Evolutionary conservation across 2,329 filamentous ascomycete genomes (phyloP).

Genomic region (Orbilia quercus): DNA sequence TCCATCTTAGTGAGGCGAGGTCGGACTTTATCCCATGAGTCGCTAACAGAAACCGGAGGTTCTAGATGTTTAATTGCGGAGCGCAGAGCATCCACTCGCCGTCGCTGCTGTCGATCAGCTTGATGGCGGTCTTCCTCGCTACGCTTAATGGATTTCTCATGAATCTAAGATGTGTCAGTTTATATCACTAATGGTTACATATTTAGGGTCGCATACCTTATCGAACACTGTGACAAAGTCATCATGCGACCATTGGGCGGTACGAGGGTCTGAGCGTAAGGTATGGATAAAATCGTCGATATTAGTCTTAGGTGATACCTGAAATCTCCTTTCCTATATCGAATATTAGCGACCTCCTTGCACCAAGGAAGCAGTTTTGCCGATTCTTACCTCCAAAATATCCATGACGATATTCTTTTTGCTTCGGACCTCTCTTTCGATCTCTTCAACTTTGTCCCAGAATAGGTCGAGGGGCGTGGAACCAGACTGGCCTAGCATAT

Average conservation of each 20-base stretch:
- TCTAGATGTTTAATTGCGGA: constrained; percentile 89
- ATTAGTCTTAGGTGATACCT: constrained; percentile 85
- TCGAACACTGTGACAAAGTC: constrained; percentile 84
- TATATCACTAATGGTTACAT: constrained; percentile 20
- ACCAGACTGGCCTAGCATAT: constrained; percentile 83
- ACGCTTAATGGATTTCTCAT: constrained; percentile 84
- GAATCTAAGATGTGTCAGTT: constrained; percentile 67
- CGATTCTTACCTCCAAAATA: constrained; percentile 79
- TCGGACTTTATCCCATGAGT: constrained; percentile 90
- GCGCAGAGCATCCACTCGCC: constrained; percentile 84
- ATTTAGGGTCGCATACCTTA: constrained; percentile 65
- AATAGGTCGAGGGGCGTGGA: constrained; percentile 91
- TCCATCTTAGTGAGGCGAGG: constrained; percentile 80
- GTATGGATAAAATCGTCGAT: constrained; percentile 87
- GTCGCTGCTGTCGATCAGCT: constrained; percentile 84
- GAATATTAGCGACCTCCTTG: constrained; percentile 30
- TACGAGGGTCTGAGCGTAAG: constrained; percentile 86
- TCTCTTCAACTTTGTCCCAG: constrained; percentile 94
- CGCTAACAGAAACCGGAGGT: constrained; percentile 78
- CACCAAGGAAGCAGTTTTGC: background rate
- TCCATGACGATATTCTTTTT: constrained; percentile 86
- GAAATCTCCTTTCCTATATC: constrained; percentile 84
- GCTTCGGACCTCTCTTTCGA: constrained; percentile 85
- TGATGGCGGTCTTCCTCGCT: constrained; percentile 85
- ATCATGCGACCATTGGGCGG: constrained; percentile 85